Conservation (phyloP, 2,329 filamentous ascomycete species). For the Paecilomyces sp. region DNA sequence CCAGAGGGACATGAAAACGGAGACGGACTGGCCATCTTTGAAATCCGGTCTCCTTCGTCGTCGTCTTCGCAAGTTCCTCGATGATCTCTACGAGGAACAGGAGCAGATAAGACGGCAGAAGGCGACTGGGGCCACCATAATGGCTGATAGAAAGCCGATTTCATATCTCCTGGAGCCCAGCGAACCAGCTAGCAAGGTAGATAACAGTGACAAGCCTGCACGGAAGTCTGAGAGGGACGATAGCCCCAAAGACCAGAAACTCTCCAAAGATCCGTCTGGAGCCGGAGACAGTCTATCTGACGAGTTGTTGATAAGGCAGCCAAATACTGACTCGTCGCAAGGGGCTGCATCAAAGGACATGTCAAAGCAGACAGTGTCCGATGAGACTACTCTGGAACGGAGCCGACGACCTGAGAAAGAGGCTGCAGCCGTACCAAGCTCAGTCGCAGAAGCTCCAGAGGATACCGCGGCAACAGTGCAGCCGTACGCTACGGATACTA, state of each 20-base stretch:
- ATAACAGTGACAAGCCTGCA: background rate
- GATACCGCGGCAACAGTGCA: background rate
- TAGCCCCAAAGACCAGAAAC: background rate
- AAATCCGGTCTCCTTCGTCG: slow-evolving; percentile 53
- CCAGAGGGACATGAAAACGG: slow-evolving; percentile 53
- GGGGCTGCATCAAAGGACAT: background rate
- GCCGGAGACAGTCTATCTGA: background rate
- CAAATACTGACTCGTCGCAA: background rate
- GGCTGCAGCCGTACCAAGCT: background rate
- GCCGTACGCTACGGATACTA: background rate
- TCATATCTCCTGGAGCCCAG: slow-evolving; percentile 23
- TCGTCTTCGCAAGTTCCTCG: slow-evolving; percentile 59
- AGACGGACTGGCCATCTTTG: slow-evolving; percentile 49
- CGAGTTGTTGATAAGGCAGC: background rate
- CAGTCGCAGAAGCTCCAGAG: background rate
- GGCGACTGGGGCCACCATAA: slow-evolving; percentile 28
- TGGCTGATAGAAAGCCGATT: slow-evolving; percentile 23
- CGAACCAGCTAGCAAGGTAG: background rate
- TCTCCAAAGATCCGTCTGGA: background rate
- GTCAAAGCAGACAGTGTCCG: background rate
- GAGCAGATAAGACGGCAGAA: slow-evolving; percentile 28
- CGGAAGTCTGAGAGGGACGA: background rate
- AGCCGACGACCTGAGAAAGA: background rate
- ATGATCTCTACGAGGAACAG: slow-evolving; percentile 56
- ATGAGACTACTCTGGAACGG: background rate